These are phyloP conservation scores for Didymella keratinophila DNA, from an alignment of 2,329 filamentous ascomycete species.

Conservation along the genomic window DNA sequence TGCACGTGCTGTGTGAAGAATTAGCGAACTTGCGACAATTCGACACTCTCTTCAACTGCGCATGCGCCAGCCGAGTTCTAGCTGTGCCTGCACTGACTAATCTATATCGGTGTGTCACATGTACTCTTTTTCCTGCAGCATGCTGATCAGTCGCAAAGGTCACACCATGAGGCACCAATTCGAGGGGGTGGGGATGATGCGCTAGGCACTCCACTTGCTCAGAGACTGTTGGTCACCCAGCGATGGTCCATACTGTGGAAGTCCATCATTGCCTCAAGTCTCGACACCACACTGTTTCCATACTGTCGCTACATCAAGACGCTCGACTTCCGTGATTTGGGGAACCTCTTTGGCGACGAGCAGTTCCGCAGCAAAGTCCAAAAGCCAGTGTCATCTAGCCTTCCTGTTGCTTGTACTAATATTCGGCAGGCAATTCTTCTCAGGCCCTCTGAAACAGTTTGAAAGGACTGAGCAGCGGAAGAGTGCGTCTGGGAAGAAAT, in stretches of 20 bases:
- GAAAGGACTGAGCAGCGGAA: conserved; percentile 41
- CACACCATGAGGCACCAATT: conserved; percentile 54
- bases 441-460: conserved; percentile 56
- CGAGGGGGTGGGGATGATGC: conserved; percentile 56
- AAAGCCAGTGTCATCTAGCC: conserved; percentile 52
- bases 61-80: conserved; percentile 63
- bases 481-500: conserved; percentile 38
- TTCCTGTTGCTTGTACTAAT: conserved; percentile 13
- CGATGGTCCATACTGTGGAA: conserved; percentile 73
- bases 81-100: conserved; percentile 67
- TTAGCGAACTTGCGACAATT: conserved; percentile 66
- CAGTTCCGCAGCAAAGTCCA: conserved; percentile 67
- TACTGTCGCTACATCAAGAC: conserved; percentile 73
- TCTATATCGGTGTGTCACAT: conserved; percentile 65
- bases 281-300: conserved; percentile 69
- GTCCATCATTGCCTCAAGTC: conserved; percentile 71
- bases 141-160: conserved; percentile 39
- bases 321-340: conserved; percentile 69
- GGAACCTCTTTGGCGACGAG: conserved; percentile 65
- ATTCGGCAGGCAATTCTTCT: conserved; percentile 59
- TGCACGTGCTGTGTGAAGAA: conserved; percentile 68
- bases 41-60: conserved; percentile 66
- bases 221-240: conserved; percentile 57
- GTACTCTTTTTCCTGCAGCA: neutral
- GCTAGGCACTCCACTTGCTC: conserved; percentile 42